Evolutionary conservation across 306 rosid species (phyloP).

Genomic region (Cicer judaicum): DNA sequence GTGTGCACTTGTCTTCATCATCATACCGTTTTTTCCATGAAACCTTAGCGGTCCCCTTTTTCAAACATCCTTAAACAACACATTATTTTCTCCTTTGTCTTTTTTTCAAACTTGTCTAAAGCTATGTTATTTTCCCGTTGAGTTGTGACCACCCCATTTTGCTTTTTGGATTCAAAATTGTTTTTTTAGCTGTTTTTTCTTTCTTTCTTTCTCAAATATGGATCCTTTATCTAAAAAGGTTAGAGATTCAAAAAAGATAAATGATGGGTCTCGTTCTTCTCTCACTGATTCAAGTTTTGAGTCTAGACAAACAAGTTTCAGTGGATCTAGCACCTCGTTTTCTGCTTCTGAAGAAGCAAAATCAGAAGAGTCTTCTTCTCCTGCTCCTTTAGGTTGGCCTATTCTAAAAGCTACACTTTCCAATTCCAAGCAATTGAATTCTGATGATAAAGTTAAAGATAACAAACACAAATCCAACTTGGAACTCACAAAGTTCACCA

Average conservation of each 20-base stretch:
- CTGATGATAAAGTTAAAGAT: conserved; percentile 56
- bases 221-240: conserved; percentile 55
- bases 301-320: conserved; percentile 63
- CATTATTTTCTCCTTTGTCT: conserved; percentile 18
- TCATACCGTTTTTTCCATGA: conserved; percentile 40
- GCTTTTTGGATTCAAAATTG: conserved; percentile 48
- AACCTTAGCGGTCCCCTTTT: conserved; percentile 35
- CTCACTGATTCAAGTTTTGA: conserved; percentile 64
- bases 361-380: conserved; percentile 61
- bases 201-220: conserved; percentile 53
- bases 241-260: conserved; percentile 48
- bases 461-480: conserved; percentile 40
- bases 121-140: conserved; percentile 46
- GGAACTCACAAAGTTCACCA: conserved; percentile 49
- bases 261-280: conserved; percentile 51
- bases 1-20: conserved; percentile 27
- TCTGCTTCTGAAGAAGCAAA: conserved; percentile 57
- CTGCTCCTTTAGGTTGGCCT: conserved; percentile 91
- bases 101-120: conserved; percentile 22
- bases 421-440: conserved; percentile 50
- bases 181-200: conserved; percentile 26
- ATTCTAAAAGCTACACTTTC: conserved; percentile 76
- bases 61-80: conserved; percentile 34
- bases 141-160: conserved; percentile 48
- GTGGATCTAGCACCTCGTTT: conserved; percentile 63